phyloP scores from a whole-genome alignment of 2,329 filamentous ascomycete species.

The Phyllosticta ampelicida region DNA sequence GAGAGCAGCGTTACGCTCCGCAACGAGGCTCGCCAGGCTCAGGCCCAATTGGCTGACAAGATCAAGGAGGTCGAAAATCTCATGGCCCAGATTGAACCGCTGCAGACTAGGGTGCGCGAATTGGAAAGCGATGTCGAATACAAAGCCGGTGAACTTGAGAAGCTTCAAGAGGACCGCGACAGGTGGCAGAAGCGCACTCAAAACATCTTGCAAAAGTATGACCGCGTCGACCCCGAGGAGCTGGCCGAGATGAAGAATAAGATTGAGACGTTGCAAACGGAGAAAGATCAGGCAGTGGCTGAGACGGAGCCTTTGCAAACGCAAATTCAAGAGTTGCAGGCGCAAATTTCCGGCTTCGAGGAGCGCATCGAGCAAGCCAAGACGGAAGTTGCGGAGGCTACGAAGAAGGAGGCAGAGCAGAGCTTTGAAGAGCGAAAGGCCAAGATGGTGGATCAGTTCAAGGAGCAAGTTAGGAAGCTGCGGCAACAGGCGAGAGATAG shows the following conservation, averaged over 20 bases:
- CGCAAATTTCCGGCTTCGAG: slow-evolving; percentile 36
- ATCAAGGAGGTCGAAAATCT: slow-evolving; percentile 64
- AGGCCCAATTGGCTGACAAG: slow-evolving; percentile 66
- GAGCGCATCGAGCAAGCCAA: slow-evolving; percentile 33
- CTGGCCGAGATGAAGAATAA: slow-evolving; percentile 79
- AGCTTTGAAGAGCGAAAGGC: slow-evolving; percentile 38
- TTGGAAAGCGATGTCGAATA: slow-evolving; percentile 71
- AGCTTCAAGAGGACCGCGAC: slow-evolving; percentile 84
- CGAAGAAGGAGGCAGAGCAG: slow-evolving; percentile 33
- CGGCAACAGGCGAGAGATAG: slow-evolving; percentile 36
- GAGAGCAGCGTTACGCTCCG: slow-evolving; percentile 89
- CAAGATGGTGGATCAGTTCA: slow-evolving; percentile 41
- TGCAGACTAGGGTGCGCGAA: slow-evolving; percentile 70
- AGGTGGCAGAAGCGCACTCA: slow-evolving; percentile 94
- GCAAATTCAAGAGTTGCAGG: slow-evolving; percentile 38
- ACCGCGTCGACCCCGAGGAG: slow-evolving; percentile 86
- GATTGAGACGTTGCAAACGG: slow-evolving; percentile 45
- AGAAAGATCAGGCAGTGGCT: slow-evolving; percentile 43
- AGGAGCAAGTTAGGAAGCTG: slow-evolving; percentile 50
- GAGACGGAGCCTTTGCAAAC: slow-evolving; percentile 41
- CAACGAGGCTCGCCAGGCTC: slow-evolving; percentile 71
- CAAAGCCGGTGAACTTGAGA: slow-evolving; percentile 76
- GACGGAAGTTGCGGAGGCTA: slow-evolving; percentile 15
- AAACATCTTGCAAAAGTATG: slow-evolving; percentile 91
- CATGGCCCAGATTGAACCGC: slow-evolving; percentile 63